These are phyloP conservation scores for Penium margaritaceum DNA, from an alignment of 139 green algal genomes.

Conservation along the genomic window DNA sequence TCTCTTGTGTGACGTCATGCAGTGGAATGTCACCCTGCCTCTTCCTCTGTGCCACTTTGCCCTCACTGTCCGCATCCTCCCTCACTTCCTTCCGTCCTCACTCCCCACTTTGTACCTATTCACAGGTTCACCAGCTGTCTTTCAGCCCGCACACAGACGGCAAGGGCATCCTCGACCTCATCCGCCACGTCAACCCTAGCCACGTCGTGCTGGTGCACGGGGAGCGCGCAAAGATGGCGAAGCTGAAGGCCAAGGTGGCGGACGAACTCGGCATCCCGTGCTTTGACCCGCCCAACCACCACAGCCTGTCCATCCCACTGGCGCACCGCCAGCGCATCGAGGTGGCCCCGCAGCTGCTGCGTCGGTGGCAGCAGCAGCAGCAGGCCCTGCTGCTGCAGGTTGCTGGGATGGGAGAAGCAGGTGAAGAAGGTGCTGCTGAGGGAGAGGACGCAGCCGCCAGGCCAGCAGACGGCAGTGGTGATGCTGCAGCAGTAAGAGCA, in stretches of 20 bases:
- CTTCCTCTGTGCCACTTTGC: no score
- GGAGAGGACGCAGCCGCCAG: no score
- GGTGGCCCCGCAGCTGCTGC: not conserved
- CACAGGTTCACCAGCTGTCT: conserved; percentile 52
- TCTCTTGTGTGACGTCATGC: no score
- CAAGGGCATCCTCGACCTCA: conserved; percentile 60
- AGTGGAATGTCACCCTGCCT: no score
- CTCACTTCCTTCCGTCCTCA: no score
- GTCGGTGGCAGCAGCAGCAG: not conserved
- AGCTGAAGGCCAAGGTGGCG: conserved; percentile 1
- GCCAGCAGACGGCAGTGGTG: no score
- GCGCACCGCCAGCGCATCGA: not conserved
- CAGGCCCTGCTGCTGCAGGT: not conserved
- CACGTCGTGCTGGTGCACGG: conserved; percentile 68
- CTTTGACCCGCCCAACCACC: conserved; percentile 20
- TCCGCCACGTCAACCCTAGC: conserved; percentile 48
- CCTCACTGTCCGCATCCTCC: no score
- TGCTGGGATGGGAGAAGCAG: not conserved
- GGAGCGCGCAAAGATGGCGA: conserved; percentile 59
- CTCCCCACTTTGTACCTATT: no score
- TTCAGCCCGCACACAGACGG: conserved; percentile 67
- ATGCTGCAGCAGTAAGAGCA: no score
- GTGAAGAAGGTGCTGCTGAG: not conserved
- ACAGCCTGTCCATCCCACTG: not conserved
- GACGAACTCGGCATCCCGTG: conserved; percentile 1